These are phyloP conservation scores for Solanum chaucha DNA, from an alignment of 257 asterid genomes.

Conservation along the genomic window DNA sequence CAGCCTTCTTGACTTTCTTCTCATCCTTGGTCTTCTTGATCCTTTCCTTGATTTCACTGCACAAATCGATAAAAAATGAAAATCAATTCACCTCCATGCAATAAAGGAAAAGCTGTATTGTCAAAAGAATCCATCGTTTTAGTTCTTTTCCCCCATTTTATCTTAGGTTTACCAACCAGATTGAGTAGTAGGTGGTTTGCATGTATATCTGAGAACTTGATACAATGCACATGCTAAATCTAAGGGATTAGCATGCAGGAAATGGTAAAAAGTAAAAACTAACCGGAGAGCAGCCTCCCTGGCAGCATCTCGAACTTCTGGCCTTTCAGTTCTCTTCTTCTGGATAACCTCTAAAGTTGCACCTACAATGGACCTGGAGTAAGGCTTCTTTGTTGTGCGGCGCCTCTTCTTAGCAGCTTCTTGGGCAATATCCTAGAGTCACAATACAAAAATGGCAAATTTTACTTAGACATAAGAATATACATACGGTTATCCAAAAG, in stretches of 20 bases:
- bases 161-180: not conserved
- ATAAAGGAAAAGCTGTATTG: not conserved
- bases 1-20: slow-evolving; percentile 88
- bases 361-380: slow-evolving; percentile 89
- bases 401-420: slow-evolving; percentile 92
- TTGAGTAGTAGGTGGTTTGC: not conserved
- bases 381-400: slow-evolving; percentile 68
- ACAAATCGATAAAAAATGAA: not conserved
- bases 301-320: slow-evolving; percentile 92
- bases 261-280: not conserved
- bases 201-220: not conserved
- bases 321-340: slow-evolving; percentile 70
- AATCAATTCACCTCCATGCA: not conserved
- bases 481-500: not conserved
- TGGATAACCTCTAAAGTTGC: slow-evolving; percentile 87
- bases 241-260: not conserved
- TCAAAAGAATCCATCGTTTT: not conserved
- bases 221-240: not conserved
- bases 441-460: not conserved
- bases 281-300: slow-evolving; percentile 89
- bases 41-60: slow-evolving; percentile 85
- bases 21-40: slow-evolving; percentile 84
- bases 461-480: not conserved
- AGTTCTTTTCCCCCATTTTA: not conserved
- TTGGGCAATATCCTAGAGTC: slow-evolving; percentile 54